These are phyloP conservation scores for Cucumis hystrix DNA, from an alignment of 306 rosid genomes.

Conservation along the genomic window DNA sequence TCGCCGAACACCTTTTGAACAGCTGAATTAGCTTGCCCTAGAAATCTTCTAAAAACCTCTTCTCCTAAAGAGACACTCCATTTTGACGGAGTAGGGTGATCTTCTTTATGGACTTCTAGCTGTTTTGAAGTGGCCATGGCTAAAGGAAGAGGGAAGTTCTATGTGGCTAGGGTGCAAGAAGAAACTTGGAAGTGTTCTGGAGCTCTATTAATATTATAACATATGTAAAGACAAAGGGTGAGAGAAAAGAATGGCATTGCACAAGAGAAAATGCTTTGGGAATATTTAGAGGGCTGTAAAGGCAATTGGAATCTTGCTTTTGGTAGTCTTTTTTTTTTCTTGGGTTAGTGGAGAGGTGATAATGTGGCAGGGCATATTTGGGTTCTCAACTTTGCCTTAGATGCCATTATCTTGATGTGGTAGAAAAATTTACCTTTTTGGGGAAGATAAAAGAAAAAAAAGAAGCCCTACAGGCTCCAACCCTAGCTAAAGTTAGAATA, in stretches of 20 bases:
- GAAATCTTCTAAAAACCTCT: conserved; percentile 54
- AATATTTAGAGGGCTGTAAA: conserved; percentile 59
- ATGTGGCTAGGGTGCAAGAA: conserved; percentile 22
- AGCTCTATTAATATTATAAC: conserved; percentile 38
- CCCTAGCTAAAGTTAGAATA: background rate
- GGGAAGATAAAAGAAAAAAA: background rate
- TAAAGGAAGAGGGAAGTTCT: background rate
- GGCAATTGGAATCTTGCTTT: conserved; percentile 41
- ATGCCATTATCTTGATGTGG: background rate
- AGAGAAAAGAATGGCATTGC: background rate
- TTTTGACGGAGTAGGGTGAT: conserved; percentile 53
- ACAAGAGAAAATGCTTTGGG: conserved; percentile 48
- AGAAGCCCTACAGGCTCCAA: background rate
- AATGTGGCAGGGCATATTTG: conserved; percentile 23
- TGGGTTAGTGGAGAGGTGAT: conserved; percentile 13
- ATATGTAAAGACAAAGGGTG: conserved; percentile 21
- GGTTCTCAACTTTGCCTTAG: background rate
- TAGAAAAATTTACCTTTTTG: background rate
- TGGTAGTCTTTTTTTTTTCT: conserved; percentile 10
- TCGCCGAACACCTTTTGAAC: conserved; percentile 55
- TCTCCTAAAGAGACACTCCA: conserved; percentile 75
- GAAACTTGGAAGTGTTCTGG: conserved; percentile 18
- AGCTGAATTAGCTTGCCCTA: conserved; percentile 35
- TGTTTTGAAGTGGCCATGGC: conserved; percentile 33
- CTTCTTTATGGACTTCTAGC: conserved; percentile 56